Base-by-base conservation (phyloP, 2,329 filamentous ascomycete genomes). In the Paecilomyces fulvus region DNA sequence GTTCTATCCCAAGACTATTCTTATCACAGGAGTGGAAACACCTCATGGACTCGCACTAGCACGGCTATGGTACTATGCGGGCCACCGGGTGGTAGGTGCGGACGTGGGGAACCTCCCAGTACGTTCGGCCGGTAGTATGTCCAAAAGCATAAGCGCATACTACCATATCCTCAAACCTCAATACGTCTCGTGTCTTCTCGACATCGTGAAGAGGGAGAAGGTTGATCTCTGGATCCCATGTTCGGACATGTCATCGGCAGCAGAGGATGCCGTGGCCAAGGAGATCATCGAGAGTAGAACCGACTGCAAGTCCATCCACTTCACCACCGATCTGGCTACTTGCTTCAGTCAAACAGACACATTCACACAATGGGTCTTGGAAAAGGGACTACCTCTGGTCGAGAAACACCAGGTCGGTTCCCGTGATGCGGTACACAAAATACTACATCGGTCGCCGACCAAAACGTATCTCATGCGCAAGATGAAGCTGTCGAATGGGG, bases 221-320 rank as follows among this genome's bases (percentile, higher is more conserved):
- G 79, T 89, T 3, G 81, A 89, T 56, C 70, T 91, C 2, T 92
- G 88, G 87, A 82, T 91, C 2, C 85, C 83, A 20, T 89, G 87
- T 63, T 89, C 87, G 0, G 85, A 83, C n/a, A 83, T 87, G 8
- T 78, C 80, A 1, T 83, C 81, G 0, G 84, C 84, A 0, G 70
- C 86, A 11, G 83, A 88, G 63, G 88, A 91, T 66, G 87, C 83
- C 0, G 70, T 80, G 33, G 85, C 85, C 1, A 85, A 83, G 59
- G 80, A 87, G 56, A 72, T 78, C 2, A 72, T 89, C 17, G 83
- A 88, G 61, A 71, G 73, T 12, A 73, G 78, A 31, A 85, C 83
- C 0, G 61, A 61, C 0, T 88, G 86, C 64, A 81, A 76, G 59
- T 85, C 81, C 2, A 77, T 91, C 2, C 85, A 90, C 57, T 84